Evolutionary conservation across 306 rosid genomes (phyloP), one percentile per base, ranked within the genome.

Genomic region (Lathyrus tuberosus): DNA sequence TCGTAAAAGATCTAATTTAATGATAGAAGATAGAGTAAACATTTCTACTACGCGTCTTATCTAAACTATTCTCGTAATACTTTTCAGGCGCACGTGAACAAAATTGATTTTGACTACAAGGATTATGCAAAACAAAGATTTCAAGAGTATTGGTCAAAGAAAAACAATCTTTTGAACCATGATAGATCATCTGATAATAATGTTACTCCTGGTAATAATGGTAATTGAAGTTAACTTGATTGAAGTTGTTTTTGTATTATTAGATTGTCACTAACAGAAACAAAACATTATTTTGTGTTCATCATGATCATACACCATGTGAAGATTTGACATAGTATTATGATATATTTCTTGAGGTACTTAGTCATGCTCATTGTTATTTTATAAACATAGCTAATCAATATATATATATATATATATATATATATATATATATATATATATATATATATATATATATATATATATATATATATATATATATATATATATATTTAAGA

Each of bases 61-160:
- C 28, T 38, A 26, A 52, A 18, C 66, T 62, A 15, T 43, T 65
- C n/a, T n/a, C n/a, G n/a, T n/a, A n/a, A n/a, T n/a, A n/a, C n/a
- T 78, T 2, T 15, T 33, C 87, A 91, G 96, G 94, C 67, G 63
- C 96, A 87, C 67, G 86, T 85, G 67, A 91, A 87, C 62, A 88
- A 87, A 35, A 91, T 91, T 28, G 96, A 91, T 16, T 91, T 91
- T 18, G 84, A 87, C 73, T 91, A 87, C 73, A 75, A 59, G 59
- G 91, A 87, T 65, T 91, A 91, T 70, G 97, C 97, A 5, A 76
- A 79, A 65, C 96, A 91, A 72, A 84, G 97, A 81, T 84, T 87
- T 52, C 75, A 89, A 24, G 88, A 85, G 43, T 89, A 87, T 56
- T 87, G 87, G 97, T 64, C 62, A 66, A 87, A 71, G 79, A 89